Percentiles rank a stretch among this genome's conserved stretches.
These are phyloP conservation scores for Daldinia concentrica DNA, from an alignment of 495 filamentous ascomycete species.

Conservation along the genomic window DNA sequence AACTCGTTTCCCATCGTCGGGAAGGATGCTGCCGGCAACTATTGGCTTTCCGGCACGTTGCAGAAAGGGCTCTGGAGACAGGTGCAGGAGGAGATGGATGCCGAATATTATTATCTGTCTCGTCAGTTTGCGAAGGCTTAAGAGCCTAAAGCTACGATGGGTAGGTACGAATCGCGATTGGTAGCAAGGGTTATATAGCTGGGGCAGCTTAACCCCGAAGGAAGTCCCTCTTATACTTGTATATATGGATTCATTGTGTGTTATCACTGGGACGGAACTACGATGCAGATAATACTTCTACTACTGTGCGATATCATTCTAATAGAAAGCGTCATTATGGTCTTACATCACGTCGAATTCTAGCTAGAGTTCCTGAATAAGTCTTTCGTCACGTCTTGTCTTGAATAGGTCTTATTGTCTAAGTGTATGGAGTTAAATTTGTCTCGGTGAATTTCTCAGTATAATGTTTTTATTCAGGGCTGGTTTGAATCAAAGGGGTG, in stretches of 20 bases:
- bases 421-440: no score
- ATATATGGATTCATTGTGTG: not conserved
- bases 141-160: not conserved
- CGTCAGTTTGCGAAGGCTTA: not conserved
- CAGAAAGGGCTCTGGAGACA: slow-evolving; percentile 46
- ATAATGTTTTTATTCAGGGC: no score
- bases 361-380: not conserved
- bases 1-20: slow-evolving; percentile 56
- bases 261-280: not conserved
- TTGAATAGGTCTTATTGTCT: no score
- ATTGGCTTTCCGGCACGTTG: slow-evolving; percentile 55
- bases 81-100: slow-evolving; percentile 48
- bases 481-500: no score
- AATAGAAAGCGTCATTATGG: not conserved
- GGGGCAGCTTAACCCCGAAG: not conserved
- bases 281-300: not conserved
- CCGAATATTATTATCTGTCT: slow-evolving; percentile 23
- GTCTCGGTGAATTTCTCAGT: no score
- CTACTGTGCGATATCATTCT: not conserved
- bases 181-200: not conserved
- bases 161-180: not conserved
- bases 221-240: not conserved
- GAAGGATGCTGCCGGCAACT: slow-evolving; percentile 60
- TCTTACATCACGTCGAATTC: not conserved
- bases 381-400: no score